Percentiles rank a stretch among this genome's conserved stretches.
Conservation (phyloP, 1,139 yeast genomes). For the Blastobotrys aristatus region DNA sequence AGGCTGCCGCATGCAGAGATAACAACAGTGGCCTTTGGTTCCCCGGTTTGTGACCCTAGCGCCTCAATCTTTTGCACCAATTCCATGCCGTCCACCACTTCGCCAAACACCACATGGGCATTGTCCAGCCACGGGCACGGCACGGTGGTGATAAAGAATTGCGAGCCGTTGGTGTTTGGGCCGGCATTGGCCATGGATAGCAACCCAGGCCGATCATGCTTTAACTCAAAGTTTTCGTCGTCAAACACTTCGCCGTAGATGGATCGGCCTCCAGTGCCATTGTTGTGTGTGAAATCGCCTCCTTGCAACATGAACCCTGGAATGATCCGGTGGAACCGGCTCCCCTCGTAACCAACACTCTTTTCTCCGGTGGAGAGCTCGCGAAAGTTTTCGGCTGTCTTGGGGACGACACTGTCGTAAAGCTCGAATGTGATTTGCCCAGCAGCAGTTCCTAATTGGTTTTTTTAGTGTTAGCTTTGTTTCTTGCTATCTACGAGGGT, state of each 20-base stretch:
- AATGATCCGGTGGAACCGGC: slow-evolving; percentile 96
- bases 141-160: slow-evolving; percentile 96
- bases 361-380: slow-evolving; percentile 96
- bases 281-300: slow-evolving; percentile 77
- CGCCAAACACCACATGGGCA: slow-evolving; percentile 98
- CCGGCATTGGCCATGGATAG: slow-evolving; percentile 99
- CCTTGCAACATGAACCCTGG: slow-evolving; percentile 99
- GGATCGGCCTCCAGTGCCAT: slow-evolving; percentile 97
- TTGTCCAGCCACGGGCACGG: slow-evolving; percentile 97
- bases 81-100: slow-evolving; percentile 86
- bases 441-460: slow-evolving; percentile 38
- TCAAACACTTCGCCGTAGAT: slow-evolving; percentile 94
- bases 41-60: slow-evolving; percentile 78
- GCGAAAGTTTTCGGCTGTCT: slow-evolving; percentile 97
- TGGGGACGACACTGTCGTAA: slow-evolving; percentile 88
- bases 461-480: slow-evolving; percentile 34
- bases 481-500: slow-evolving; percentile 26
- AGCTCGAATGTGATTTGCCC: slow-evolving; percentile 80
- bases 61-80: slow-evolving; percentile 87
- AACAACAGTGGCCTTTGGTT: slow-evolving; percentile 69
- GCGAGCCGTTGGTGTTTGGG: slow-evolving; percentile 99
- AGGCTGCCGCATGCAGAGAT: slow-evolving; percentile 76
- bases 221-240: slow-evolving; percentile 87
- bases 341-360: slow-evolving; percentile 89
- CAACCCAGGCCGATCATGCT: slow-evolving; percentile 88